phyloP scores from a whole-genome alignment of 2,329 filamentous ascomycete genomes.

The Sporothrix protearum region DNA sequence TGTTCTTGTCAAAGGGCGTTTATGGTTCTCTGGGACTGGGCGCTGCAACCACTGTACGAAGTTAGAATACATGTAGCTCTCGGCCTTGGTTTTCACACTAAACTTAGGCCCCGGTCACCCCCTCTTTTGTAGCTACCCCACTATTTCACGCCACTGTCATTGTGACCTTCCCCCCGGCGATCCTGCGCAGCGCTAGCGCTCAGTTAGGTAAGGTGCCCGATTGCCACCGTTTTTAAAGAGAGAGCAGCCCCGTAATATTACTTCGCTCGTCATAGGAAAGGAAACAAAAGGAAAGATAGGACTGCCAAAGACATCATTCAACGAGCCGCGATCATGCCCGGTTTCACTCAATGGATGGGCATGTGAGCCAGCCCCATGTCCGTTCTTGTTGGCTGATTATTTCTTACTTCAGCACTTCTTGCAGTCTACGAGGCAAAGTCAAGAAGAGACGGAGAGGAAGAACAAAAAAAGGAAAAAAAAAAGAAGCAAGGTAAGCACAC shows the following conservation, averaged over 20 bases:
- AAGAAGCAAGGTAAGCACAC: no score
- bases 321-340: neutral
- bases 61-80: neutral
- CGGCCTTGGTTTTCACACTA: neutral
- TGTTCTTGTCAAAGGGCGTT: neutral
- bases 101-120: neutral
- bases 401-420: neutral
- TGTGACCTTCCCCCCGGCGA: neutral
- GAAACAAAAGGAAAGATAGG: neutral
- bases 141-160: neutral
- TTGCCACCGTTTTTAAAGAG: neutral
- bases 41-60: neutral
- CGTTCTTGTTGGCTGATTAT: neutral
- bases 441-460: no score
- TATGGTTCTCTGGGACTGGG: neutral
- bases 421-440: no score
- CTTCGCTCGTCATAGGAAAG: neutral
- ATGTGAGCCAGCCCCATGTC: neutral
- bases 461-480: no score
- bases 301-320: neutral
- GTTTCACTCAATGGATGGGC: no score
- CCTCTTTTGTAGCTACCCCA: slow-evolving; percentile 1
- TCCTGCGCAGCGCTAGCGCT: slow-evolving; percentile 6
- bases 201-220: slow-evolving; percentile 7
- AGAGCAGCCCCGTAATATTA: neutral